These are phyloP conservation scores for Kernera saxatilis DNA, from an alignment of 345 rosid genomes.

Conservation along the genomic window DNA sequence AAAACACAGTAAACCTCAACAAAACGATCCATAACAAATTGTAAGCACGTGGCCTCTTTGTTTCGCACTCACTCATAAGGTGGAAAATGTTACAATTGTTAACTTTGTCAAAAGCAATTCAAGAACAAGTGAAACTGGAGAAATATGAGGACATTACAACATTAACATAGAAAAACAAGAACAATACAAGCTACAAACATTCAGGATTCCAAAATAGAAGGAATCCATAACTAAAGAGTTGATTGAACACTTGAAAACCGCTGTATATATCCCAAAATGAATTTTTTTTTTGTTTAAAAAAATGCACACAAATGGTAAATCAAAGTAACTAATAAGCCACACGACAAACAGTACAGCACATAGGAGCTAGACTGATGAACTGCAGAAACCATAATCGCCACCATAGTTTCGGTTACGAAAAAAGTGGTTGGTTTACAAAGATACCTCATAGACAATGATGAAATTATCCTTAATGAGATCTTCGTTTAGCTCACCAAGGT, in stretches of 20 bases:
- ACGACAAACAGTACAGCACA: not conserved
- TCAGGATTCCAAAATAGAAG: not conserved
- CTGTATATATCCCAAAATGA: not conserved
- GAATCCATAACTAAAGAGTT: not conserved
- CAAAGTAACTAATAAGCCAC: not conserved
- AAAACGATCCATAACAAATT: not conserved
- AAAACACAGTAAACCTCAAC: not conserved
- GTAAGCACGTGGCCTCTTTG: not conserved
- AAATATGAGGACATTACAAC: not conserved
- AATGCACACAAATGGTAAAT: not conserved
- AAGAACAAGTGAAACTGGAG: not conserved
- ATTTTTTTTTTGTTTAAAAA: not conserved
- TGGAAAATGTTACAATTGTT: not conserved
- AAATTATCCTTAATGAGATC: slow-evolving; percentile 93
- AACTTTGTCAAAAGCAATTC: not conserved
- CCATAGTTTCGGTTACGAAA: not conserved
- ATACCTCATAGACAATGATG: slow-evolving; percentile 91
- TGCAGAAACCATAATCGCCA: not conserved
- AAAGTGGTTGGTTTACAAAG: not conserved
- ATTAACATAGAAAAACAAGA: not conserved
- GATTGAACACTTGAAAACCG: not conserved
- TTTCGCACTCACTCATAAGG: not conserved
- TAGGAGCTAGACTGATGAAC: not conserved
- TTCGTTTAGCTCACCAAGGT: slow-evolving; percentile 95
- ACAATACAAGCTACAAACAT: not conserved